A percentile compares a stretch with the other conserved stretches of the same genome.
Evolutionary conservation across 2,329 filamentous ascomycete species (phyloP).

Genomic region (Escovopsis sp.): DNA sequence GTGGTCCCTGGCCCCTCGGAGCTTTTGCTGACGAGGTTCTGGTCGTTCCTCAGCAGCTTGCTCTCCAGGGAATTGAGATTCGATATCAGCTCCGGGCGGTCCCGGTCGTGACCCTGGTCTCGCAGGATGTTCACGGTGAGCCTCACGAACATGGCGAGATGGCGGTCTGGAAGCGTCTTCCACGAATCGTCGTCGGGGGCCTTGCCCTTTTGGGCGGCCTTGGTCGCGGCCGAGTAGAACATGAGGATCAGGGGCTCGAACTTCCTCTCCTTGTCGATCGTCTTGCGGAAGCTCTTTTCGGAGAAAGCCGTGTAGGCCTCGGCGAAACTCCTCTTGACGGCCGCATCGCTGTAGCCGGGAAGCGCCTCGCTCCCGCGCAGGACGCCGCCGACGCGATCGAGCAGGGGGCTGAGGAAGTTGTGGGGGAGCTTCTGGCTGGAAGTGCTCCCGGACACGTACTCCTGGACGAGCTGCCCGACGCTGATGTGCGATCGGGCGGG

Average conservation of each 20-base stretch:
- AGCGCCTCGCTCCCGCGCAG: conserved; percentile 69
- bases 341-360: conserved; percentile 79
- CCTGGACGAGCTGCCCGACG: conserved; percentile 76
- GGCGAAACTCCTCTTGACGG: conserved; percentile 86
- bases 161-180: conserved; percentile 84
- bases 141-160: conserved; percentile 87
- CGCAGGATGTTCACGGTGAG: conserved; percentile 67
- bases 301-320: conserved; percentile 90
- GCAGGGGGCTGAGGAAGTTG: conserved; percentile 35
- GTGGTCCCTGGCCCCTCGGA: conserved; percentile 29
- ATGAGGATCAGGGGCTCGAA: conserved; percentile 89
- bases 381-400: conserved; percentile 67
- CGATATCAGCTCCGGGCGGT: conserved; percentile 69
- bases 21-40: conserved; percentile 47
- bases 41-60: conserved; percentile 86
- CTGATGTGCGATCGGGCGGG: conserved; percentile 51
- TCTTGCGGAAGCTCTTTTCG: conserved; percentile 73
- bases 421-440: conserved; percentile 41
- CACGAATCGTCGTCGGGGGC: conserved; percentile 71
- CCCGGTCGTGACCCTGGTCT: conserved; percentile 71
- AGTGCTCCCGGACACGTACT: conserved; percentile 48
- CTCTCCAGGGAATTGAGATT: conserved; percentile 73
- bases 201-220: conserved; percentile 61
- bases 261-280: conserved; percentile 84
- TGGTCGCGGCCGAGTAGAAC: conserved; percentile 89